These are phyloP conservation scores for Phytophthora pluvialis DNA, from an alignment of 352 stramenopile genomes.

Conservation along the genomic window DNA sequence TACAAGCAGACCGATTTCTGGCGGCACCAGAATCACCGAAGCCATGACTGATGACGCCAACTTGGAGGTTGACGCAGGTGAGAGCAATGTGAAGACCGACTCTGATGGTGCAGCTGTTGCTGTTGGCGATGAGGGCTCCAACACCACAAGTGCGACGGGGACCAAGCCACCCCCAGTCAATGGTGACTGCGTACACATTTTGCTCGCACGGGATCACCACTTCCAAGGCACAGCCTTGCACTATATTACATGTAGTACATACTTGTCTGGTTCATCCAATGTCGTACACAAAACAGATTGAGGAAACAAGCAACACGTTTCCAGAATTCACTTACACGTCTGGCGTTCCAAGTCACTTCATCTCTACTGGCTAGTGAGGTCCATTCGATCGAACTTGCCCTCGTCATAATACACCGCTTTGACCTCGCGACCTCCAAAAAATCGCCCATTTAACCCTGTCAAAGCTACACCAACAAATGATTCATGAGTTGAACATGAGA, in stretches of 20 bases:
- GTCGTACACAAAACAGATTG: background rate
- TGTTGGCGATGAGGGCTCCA: too few relatives aligned
- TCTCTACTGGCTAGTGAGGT: slow-evolving; percentile 55
- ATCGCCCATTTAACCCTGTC: slow-evolving; percentile 83
- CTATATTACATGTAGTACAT: background rate
- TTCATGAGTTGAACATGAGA: background rate
- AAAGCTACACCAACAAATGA: slow-evolving; percentile 49
- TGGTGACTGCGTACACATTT: background rate
- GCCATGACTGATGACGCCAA: too few relatives aligned
- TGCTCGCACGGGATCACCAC: slow-evolving; percentile 13
- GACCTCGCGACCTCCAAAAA: slow-evolving; percentile 90
- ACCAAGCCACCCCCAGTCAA: background rate
- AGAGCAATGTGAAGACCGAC: too few relatives aligned
- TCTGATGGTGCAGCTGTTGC: too few relatives aligned
- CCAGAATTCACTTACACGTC: slow-evolving; percentile 17
- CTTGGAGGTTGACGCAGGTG: too few relatives aligned
- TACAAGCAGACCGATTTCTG: too few relatives aligned
- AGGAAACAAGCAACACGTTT: slow-evolving; percentile 16
- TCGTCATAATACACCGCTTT: slow-evolving; percentile 87
- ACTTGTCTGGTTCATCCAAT: slow-evolving; percentile 3
- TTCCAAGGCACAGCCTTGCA: background rate
- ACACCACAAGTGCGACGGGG: background rate
- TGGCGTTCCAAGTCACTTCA: slow-evolving; percentile 7
- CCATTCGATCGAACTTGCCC: slow-evolving; percentile 64
- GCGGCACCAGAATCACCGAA: too few relatives aligned